Base-by-base conservation (phyloP, 1,139 yeast species). In the Debaryomycetaceae sp. region DNA sequence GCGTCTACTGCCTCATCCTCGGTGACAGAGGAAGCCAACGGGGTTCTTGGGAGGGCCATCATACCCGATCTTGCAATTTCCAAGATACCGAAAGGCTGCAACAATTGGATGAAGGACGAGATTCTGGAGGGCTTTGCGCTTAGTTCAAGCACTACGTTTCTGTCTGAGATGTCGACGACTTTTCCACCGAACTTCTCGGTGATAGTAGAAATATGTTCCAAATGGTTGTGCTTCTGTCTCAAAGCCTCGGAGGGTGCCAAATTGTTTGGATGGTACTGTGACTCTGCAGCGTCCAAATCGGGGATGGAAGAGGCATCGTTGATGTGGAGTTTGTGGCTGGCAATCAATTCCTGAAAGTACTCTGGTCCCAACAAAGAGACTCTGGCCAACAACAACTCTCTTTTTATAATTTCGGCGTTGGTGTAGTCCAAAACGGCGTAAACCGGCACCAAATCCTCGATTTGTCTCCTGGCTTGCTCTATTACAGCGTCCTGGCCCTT, bases 21-120 rank as follows among this genome's bases (percentile, higher is more conserved):
- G 36, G 66, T 73, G 37, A 53, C 58, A 31, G 68, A 66, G 47
- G 76, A 78, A 46, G 78, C 84, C 58, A 89, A 72, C 41, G 97
- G 97, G 42, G 98, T 89, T 78, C 98, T 84, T 61, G 98, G 96
- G 60, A 93, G 77, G 7, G 98, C 99, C 90, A 93, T 89, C 96
- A 91, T 89, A 70, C 99, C 99, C 23, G 96, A 86, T 70, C 99
- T 83, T 41, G 98, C 97, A 57, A 93, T 86, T 70, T 93, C 99
- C 64, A 93, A 78, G 48, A 93, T 85, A 58, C 99, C 99, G 63
- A 93, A 93, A 42, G 99, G 99, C 63, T 89, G 95, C 61, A 91
- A 77, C 60, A 93, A 80, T 53, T 87, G 88, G 63, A 93, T 80
- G 67, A 90, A 90, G 37, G 95, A 83, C 39, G 93, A 76, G 51